phyloP scores from a whole-genome alignment of 495 filamentous ascomycete species.

The Cryomyces minteri region DNA sequence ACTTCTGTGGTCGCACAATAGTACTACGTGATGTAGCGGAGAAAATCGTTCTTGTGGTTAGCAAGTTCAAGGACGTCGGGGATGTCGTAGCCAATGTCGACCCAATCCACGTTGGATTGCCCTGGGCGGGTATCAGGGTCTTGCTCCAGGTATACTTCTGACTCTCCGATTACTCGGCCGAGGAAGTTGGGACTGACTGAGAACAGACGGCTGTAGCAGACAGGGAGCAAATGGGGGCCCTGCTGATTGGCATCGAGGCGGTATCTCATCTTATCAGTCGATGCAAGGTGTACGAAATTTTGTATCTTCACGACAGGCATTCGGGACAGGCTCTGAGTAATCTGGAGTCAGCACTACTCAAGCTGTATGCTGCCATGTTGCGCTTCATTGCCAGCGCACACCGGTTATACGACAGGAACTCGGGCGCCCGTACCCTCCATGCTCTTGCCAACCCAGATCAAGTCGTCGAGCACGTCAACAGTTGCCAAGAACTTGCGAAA shows the following conservation, averaged over 20 bases:
- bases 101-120: conserved; percentile 23
- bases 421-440: neutral
- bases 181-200: neutral
- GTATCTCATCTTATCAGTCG: neutral
- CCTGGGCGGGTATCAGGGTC: conserved; percentile 27
- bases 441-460: neutral
- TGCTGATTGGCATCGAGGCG: neutral
- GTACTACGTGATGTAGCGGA: conserved; percentile 18
- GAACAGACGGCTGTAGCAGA: neutral
- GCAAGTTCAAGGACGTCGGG: conserved; percentile 22
- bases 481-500: too few relatives aligned
- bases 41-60: conserved; percentile 20
- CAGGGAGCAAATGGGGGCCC: neutral
- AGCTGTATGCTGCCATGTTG: conserved; percentile 1
- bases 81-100: conserved; percentile 22
- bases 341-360: neutral
- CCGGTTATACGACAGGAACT: neutral
- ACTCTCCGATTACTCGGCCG: too few relatives aligned
- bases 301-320: neutral
- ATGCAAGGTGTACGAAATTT: neutral
- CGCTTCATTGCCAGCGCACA: neutral
- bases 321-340: neutral
- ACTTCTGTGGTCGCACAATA: too few relatives aligned
- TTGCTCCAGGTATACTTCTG: conserved; percentile 15
- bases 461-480: neutral